phyloP scores from a whole-genome alignment of 768 basidiomycete genomes.

The Mycena rebaudengoi region DNA sequence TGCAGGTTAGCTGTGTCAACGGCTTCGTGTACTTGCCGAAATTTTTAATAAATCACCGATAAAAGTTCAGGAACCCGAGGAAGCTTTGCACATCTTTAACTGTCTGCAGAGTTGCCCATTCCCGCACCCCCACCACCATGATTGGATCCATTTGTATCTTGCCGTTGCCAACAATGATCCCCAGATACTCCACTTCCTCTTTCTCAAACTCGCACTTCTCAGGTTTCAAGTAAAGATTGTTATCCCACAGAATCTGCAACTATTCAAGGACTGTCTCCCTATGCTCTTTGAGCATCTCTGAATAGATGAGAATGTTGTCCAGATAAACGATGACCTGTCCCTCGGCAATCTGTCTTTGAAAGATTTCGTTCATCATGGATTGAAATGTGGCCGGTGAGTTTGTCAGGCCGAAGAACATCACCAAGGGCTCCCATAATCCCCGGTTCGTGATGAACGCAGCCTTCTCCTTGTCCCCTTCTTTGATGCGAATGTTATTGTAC shows the following conservation, averaged over 20 bases:
- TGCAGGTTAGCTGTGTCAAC: constrained; percentile 36
- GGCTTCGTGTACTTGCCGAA: constrained; percentile 41
- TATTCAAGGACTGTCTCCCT: constrained; percentile 22
- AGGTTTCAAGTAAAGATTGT: constrained; percentile 41
- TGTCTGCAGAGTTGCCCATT: constrained; percentile 47
- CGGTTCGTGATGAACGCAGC: constrained; percentile 45
- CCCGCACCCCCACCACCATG: constrained; percentile 45
- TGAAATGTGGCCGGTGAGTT: constrained; percentile 47
- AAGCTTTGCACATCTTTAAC: constrained; percentile 47
- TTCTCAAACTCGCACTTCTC: constrained; percentile 47
- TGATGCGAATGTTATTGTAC: constrained; percentile 35
- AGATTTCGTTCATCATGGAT: constrained; percentile 52
- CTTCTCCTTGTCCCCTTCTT: constrained; percentile 37
- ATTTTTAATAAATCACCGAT: constrained; percentile 40
- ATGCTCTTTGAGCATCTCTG: constrained; percentile 34
- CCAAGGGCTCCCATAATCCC: constrained; percentile 46
- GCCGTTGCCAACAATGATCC: constrained; percentile 37
- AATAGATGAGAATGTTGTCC: constrained; percentile 52
- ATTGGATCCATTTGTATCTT: constrained; percentile 45
- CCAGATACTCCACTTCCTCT: constrained; percentile 37
- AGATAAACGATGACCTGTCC: constrained; percentile 49
- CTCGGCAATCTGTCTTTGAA: constrained; percentile 40
- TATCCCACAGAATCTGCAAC: constrained; percentile 30
- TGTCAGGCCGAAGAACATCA: constrained; percentile 48
- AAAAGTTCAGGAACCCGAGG: constrained; percentile 53